These are phyloP conservation scores for Dissophora ornata DNA, from an alignment of 192 early-diverging fungal species.

Conservation along the genomic window DNA sequence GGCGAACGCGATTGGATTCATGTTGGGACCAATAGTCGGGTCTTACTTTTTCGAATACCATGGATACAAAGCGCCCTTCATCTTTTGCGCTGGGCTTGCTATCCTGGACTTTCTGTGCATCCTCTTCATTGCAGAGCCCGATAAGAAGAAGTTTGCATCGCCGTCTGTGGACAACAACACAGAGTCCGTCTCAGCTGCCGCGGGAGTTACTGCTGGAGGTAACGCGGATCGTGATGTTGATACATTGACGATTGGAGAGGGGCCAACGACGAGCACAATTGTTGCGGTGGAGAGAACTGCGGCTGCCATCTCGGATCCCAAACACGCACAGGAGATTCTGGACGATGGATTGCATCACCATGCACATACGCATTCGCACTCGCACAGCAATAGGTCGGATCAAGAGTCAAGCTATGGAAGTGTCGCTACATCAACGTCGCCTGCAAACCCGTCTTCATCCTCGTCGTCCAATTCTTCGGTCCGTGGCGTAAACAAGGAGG, in stretches of 20 bases:
- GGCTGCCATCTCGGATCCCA: slow-evolving; percentile 33
- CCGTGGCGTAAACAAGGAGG: background rate
- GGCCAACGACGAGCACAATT: slow-evolving; percentile 22
- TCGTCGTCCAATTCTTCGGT: background rate
- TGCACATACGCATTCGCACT: background rate
- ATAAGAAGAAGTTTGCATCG: slow-evolving; percentile 51
- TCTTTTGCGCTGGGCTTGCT: slow-evolving; percentile 72
- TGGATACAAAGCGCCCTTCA: slow-evolving; percentile 74
- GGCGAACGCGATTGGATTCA: slow-evolving; percentile 74
- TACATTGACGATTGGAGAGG: slow-evolving; percentile 13
- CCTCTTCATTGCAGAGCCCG: slow-evolving; percentile 71
- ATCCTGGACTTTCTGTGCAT: slow-evolving; percentile 70
- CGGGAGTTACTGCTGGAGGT: background rate
- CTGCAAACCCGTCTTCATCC: no score
- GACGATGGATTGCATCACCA: slow-evolving; percentile 39
- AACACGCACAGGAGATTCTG: slow-evolving; percentile 42
- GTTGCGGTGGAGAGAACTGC: slow-evolving; percentile 27
- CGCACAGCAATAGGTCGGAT: background rate
- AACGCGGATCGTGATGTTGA: slow-evolving; percentile 21
- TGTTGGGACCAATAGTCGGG: slow-evolving; percentile 76
- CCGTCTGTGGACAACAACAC: background rate
- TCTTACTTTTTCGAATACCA: slow-evolving; percentile 73
- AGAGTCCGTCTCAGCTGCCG: background rate
- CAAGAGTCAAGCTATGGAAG: background rate
- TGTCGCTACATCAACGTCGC: background rate